phyloP scores from a whole-genome alignment of 176 grass and related monocot species.

The Avena sativa region DNA sequence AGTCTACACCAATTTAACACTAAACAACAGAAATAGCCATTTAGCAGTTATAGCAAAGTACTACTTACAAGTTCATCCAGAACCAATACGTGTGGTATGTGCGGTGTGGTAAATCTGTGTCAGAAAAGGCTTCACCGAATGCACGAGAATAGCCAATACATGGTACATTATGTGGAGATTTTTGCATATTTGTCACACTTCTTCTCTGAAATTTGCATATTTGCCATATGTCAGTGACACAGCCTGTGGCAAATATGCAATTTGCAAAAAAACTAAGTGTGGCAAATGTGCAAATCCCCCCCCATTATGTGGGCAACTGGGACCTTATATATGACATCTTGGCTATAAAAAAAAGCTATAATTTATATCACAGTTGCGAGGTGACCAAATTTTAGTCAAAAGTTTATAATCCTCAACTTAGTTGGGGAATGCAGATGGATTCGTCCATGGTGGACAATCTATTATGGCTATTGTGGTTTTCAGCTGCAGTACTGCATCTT shows the following conservation, averaged over 20 bases:
- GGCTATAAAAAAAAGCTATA: neutral
- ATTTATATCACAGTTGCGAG: conserved; percentile 18
- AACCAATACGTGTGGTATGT: neutral
- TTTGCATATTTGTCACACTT: no score
- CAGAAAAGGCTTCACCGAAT: neutral
- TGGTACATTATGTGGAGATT: neutral
- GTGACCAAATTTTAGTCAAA: neutral
- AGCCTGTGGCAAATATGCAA: no score
- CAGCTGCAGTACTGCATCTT: neutral
- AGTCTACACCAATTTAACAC: neutral
- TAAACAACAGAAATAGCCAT: neutral
- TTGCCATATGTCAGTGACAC: no score
- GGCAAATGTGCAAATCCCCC: no score
- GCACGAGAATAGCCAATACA: neutral
- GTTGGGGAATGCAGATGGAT: conserved; percentile 3
- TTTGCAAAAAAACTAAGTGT: no score
- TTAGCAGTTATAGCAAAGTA: neutral
- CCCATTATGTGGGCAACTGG: neutral
- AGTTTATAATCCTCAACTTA: neutral
- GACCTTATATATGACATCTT: neutral
- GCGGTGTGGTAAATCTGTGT: neutral
- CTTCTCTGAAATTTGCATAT: no score
- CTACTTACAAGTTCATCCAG: neutral
- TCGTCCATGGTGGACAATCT: neutral
- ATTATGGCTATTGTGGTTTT: neutral